These are phyloP conservation scores for Alternaria novae-zelandiae DNA, from an alignment of 2,329 filamentous ascomycete species.

Conservation along the genomic window DNA sequence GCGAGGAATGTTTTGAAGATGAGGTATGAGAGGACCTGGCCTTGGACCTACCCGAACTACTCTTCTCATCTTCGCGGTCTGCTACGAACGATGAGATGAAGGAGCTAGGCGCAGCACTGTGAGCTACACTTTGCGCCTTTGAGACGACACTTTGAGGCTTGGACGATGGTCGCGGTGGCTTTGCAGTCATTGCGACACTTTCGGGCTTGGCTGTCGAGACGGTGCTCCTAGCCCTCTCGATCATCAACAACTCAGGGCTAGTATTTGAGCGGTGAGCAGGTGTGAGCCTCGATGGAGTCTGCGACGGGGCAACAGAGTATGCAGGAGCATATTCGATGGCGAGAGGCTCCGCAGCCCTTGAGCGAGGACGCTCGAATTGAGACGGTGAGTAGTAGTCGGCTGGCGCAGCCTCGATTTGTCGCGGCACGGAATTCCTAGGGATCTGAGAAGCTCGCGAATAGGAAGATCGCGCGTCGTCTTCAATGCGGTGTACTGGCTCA, in stretches of 20 bases:
- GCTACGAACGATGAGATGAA: slow-evolving; percentile 48
- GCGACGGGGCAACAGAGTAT: slow-evolving; percentile 35
- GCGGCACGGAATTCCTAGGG: slow-evolving; percentile 22
- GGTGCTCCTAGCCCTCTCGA: slow-evolving; percentile 27
- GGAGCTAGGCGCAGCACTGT: slow-evolving; percentile 32
- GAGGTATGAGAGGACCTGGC: slow-evolving; percentile 39
- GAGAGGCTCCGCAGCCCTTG: slow-evolving; percentile 27
- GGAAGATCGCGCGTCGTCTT: slow-evolving; percentile 47
- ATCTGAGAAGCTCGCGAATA: slow-evolving; percentile 32
- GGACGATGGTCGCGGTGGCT: slow-evolving; percentile 9
- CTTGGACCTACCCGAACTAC: slow-evolving; percentile 42
- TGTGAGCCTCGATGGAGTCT: slow-evolving; percentile 31
- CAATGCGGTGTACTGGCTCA: slow-evolving; percentile 45
- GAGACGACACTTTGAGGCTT: slow-evolving; percentile 18
- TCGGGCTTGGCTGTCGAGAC: slow-evolving; percentile 25
- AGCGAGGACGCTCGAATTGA: slow-evolving; percentile 37
- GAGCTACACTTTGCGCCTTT: slow-evolving; percentile 6
- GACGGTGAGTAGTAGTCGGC: slow-evolving; percentile 44
- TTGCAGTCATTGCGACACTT: slow-evolving; percentile 15
- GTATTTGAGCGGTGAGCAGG: slow-evolving; percentile 36
- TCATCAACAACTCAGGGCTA: slow-evolving; percentile 37
- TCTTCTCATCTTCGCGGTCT: slow-evolving; percentile 35
- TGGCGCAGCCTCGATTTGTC: slow-evolving; percentile 51
- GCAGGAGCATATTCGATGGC: slow-evolving; percentile 47
- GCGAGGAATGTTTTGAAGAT: slow-evolving; percentile 35